Conservation (phyloP, 140 eudicot genomes). For the Anethum foeniculum region DNA sequence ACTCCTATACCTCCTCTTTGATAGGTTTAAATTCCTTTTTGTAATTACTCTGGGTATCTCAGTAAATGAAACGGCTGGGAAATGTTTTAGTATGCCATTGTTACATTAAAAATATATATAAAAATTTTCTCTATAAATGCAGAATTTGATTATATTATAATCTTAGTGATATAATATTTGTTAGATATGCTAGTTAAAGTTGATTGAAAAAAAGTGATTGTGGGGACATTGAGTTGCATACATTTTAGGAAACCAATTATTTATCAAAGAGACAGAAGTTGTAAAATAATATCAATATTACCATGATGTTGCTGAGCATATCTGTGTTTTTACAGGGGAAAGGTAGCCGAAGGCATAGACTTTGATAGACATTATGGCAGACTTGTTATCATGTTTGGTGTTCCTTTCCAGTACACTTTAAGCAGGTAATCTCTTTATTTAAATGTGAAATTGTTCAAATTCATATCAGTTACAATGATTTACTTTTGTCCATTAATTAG, state of each 20-base stretch:
- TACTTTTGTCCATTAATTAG: not conserved
- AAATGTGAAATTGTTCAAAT: not conserved
- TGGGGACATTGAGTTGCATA: not conserved
- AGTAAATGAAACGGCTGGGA: not conserved
- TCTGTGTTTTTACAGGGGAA: conserved; percentile 53
- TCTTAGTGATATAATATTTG: not conserved
- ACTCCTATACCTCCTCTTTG: not conserved
- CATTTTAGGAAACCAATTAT: not conserved
- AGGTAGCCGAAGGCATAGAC: conserved; percentile 98
- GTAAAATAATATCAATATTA: not conserved
- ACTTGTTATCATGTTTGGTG: conserved; percentile 96
- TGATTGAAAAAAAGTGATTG: not conserved
- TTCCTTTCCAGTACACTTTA: conserved; percentile 92
- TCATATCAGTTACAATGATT: not conserved
- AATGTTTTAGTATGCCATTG: not conserved
- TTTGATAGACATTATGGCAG: conserved; percentile 98
- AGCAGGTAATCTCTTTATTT: conserved; percentile 50
- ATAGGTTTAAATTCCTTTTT: not conserved
- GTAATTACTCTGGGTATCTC: not conserved
- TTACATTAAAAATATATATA: not conserved
- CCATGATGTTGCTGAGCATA: not conserved
- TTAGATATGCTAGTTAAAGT: not conserved
- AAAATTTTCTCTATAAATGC: not conserved
- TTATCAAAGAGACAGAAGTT: not conserved
- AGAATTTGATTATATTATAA: not conserved